phyloP scores from a whole-genome alignment of 129 eudicot species.

The Centrapalus pauciflorus region DNA sequence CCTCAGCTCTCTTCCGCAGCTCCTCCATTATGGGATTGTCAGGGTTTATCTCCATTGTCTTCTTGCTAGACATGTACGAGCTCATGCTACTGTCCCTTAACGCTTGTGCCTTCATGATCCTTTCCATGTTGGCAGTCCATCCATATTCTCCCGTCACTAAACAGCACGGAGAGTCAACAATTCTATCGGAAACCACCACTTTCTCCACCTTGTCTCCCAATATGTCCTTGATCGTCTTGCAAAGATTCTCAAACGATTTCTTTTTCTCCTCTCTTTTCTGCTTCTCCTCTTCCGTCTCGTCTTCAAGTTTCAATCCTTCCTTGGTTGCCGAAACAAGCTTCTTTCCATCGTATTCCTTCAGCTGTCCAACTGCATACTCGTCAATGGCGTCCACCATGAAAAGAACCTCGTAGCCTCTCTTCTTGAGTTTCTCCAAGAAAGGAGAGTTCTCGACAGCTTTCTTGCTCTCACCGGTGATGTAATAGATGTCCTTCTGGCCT shows the following conservation, averaged over 20 bases:
- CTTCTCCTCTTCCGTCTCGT: constrained; percentile 78
- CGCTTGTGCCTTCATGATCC: constrained; percentile 91
- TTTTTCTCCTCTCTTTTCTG: constrained; percentile 56
- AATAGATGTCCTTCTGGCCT: constrained; percentile 67
- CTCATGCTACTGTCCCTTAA: constrained; percentile 84
- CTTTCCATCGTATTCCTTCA: constrained; percentile 87
- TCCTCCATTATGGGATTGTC: constrained; percentile 86
- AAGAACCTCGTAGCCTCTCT: constrained; percentile 73
- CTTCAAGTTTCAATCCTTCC: constrained; percentile 76
- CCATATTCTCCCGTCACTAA: constrained; percentile 89
- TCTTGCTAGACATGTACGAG: constrained; percentile 84
- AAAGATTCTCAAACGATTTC: constrained; percentile 71
- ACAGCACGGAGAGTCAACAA: constrained; percentile 86
- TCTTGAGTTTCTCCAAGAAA: constrained; percentile 76
- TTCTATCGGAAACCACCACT: constrained; percentile 82
- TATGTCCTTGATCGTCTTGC: constrained; percentile 79
- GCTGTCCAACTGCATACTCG: constrained; percentile 73
- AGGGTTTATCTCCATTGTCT: constrained; percentile 83
- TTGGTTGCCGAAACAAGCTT: constrained; percentile 81
- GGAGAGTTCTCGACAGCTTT: constrained; percentile 91
- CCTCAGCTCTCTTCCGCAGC: constrained; percentile 82
- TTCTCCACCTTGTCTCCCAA: constrained; percentile 78
- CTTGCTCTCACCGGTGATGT: constrained; percentile 90
- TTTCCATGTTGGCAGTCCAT: constrained; percentile 90
- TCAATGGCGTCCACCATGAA: constrained; percentile 89